These are phyloP conservation scores for Warburgia ugandensis DNA, from an alignment of 164 flowering plant species.

Conservation along the genomic window DNA sequence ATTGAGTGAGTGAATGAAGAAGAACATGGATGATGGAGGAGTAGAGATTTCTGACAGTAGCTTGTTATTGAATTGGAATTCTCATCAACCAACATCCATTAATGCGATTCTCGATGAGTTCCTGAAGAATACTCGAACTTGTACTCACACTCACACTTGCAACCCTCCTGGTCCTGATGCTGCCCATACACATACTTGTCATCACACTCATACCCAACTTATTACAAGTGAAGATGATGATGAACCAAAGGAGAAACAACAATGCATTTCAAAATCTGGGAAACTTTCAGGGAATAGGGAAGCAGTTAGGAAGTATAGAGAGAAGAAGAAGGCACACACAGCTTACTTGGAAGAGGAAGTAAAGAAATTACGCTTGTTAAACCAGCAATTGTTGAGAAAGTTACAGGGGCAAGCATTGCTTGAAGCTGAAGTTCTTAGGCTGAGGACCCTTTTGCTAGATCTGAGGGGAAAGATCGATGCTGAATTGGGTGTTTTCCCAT, in stretches of 20 bases:
- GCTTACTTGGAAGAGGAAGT: conserved; percentile 70
- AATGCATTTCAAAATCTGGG: conserved; percentile 17
- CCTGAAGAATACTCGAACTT: conserved; percentile 36
- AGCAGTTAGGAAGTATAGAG: conserved; percentile 71
- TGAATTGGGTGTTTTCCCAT: conserved; percentile 46
- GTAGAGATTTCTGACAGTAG: conserved; percentile 5
- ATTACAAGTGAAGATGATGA: conserved; percentile 30
- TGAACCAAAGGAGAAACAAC: conserved; percentile 6
- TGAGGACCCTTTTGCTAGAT: conserved; percentile 37
- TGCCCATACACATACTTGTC: conserved; percentile 61
- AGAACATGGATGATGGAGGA: conserved; percentile 12
- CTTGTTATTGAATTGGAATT: neutral
- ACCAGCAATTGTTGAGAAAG: conserved; percentile 50
- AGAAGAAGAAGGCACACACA: conserved; percentile 71
- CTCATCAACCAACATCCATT: neutral
- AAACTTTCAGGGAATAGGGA: conserved; percentile 52
- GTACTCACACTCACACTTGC: conserved; percentile 90
- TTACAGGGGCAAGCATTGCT: conserved; percentile 47
- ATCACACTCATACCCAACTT: conserved; percentile 54
- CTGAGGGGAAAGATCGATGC: conserved; percentile 46
- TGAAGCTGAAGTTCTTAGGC: conserved; percentile 48
- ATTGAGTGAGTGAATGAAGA: neutral
- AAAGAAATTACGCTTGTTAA: conserved; percentile 29
- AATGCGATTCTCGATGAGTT: conserved; percentile 10
- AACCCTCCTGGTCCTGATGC: conserved; percentile 88